These are phyloP conservation scores for Camelina sativa DNA, from an alignment of 345 rosid genomes.

Conservation along the genomic window DNA sequence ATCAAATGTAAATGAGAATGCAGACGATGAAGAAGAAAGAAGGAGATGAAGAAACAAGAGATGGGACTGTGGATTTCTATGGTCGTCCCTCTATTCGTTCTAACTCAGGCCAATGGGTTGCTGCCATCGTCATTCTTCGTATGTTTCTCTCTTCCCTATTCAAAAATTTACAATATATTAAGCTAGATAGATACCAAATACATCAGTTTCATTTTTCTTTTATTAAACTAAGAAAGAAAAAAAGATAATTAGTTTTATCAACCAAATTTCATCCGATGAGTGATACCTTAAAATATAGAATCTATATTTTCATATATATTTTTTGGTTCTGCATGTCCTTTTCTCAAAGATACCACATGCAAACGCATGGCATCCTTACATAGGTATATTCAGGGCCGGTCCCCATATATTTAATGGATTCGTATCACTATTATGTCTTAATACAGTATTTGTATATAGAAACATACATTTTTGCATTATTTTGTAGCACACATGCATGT, in stretches of 20 bases:
- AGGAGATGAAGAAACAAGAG: slow-evolving; percentile 62
- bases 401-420: slow-evolving; percentile 20
- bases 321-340: slow-evolving; percentile 30
- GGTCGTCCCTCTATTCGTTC: slow-evolving; percentile 71
- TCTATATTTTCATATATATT: neutral
- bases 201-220: no score
- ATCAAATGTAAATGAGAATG: slow-evolving; percentile 41
- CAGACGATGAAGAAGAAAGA: slow-evolving; percentile 51
- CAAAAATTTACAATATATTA: neutral
- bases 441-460: neutral
- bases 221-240: no score
- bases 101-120: slow-evolving; percentile 78
- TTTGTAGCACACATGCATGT: neutral
- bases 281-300: slow-evolving; percentile 1
- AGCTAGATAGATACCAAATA: neutral
- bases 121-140: slow-evolving; percentile 81
- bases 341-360: slow-evolving; percentile 37
- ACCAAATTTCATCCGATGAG: no score
- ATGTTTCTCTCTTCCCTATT: slow-evolving; percentile 42
- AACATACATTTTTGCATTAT: neutral
- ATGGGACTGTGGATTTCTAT: slow-evolving; percentile 75
- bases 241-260: no score
- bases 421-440: neutral
- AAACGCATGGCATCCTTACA: slow-evolving; percentile 27
- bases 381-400: slow-evolving; percentile 4